Evolutionary conservation across 2,329 filamentous ascomycete genomes (phyloP).

Genomic region (Rutstroemia sp.): DNA sequence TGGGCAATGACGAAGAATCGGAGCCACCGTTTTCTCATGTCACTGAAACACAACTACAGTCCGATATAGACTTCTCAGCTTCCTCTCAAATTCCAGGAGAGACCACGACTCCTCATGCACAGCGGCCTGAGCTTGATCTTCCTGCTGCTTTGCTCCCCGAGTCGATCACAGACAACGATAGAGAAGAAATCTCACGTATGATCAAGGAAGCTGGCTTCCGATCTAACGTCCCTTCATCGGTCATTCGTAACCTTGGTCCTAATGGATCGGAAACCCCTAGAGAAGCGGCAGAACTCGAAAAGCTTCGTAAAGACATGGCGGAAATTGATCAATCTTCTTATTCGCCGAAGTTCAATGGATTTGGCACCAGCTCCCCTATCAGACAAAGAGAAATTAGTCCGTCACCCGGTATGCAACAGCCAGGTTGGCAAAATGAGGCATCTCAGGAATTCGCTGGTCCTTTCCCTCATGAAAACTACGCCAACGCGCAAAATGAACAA

Average conservation of each 20-base stretch:
- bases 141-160: constrained; percentile 22
- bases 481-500: neutral
- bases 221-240: constrained; percentile 36
- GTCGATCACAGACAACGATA: constrained; percentile 21
- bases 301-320: constrained; percentile 19
- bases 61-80: constrained; percentile 8
- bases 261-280: constrained; percentile 21
- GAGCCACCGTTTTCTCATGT: constrained; percentile 24
- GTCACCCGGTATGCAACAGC: constrained; percentile 12
- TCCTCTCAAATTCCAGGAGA: neutral
- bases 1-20: neutral
- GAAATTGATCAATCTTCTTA: constrained; percentile 14
- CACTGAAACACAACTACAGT: constrained; percentile 23
- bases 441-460: constrained; percentile 5
- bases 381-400: neutral
- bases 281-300: constrained; percentile 19
- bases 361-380: constrained; percentile 22
- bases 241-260: constrained; percentile 23
- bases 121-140: neutral
- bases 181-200: constrained; percentile 36
- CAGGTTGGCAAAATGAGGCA: constrained; percentile 21
- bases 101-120: neutral
- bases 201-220: constrained; percentile 43
- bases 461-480: neutral
- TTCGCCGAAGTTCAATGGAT: constrained; percentile 29